These are phyloP conservation scores for Psilocybe sp. DNA, from an alignment of 768 basidiomycete genomes.

Conservation along the genomic window DNA sequence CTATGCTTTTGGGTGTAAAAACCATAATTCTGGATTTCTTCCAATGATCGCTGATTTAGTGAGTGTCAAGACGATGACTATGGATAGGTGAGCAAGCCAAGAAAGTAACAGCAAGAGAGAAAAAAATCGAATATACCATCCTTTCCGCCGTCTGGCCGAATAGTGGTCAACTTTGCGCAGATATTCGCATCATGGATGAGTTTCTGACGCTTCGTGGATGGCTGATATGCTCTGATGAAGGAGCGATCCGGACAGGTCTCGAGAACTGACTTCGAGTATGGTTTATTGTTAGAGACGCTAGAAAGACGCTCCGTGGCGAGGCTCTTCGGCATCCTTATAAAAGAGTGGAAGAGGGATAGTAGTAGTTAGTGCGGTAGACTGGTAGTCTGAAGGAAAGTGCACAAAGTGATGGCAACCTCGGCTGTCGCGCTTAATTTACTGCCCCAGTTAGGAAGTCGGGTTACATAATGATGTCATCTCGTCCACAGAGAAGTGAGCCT, in stretches of 20 bases:
- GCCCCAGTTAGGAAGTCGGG: too few species aligned
- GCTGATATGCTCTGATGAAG: background rate
- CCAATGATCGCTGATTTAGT: constrained; percentile 68
- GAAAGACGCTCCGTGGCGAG: too few species aligned
- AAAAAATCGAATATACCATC: constrained; percentile 46
- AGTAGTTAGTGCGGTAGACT: too few species aligned
- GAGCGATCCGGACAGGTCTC: background rate
- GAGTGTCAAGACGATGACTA: constrained; percentile 60
- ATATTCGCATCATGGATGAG: constrained; percentile 27
- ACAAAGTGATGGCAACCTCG: too few species aligned
- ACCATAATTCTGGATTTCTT: constrained; percentile 71
- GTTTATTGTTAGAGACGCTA: background rate
- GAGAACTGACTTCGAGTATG: background rate
- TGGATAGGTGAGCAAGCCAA: background rate
- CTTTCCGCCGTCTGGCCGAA: constrained; percentile 49
- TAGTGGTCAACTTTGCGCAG: constrained; percentile 74
- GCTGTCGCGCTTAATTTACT: too few species aligned
- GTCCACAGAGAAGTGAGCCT: too few species aligned
- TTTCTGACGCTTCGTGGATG: background rate
- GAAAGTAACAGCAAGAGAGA: background rate
- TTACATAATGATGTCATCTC: too few species aligned
- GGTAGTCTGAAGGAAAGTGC: too few species aligned
- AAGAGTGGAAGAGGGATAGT: too few species aligned
- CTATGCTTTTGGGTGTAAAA: constrained; percentile 13
- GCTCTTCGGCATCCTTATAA: too few species aligned